Base-by-base conservation (phyloP, 2,329 filamentous ascomycete species). In the Talaromyces sp. region DNA sequence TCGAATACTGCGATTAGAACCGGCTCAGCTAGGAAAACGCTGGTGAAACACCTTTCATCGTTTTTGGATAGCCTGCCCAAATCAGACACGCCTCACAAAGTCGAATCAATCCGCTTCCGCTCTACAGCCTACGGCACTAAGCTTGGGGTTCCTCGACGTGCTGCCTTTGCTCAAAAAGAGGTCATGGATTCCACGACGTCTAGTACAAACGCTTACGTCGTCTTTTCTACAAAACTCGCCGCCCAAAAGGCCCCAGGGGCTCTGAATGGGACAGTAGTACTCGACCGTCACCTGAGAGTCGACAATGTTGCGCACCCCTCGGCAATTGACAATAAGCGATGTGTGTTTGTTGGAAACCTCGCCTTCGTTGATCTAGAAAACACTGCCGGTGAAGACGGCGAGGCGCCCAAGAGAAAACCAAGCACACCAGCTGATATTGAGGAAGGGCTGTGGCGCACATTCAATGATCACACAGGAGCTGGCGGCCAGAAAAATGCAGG, bases 361-460 rank as follows among this genome's bases (percentile, higher is more conserved):
- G 92, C 92, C 56, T 99, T 99, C 70, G 91, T 99, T 16, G 94
- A 97, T 70, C 92, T 97, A 67, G 93, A 97, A 78, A 90, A 85
- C 44, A 82, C 89, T 57, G 85, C 82, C 52, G 78, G 78, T 18
- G 79, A 85, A 56, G 83, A 87, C 36, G 86, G 87, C 47, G 88
- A 85, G 57, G 83, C 88, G 52, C n/a, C 54, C 9, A 54, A 36
- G n/a, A 64, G 61, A 47, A 87, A 86, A 62, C 89, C 81, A 68
- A 72, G 83, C 67, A 91, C 89, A 71, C 90, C 92, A 1, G 87
- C 90, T 42, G 94, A 98, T 75, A 82, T 96, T 10, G 94, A 98
- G 75, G 95, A 99, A 79, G 95, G 95, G 5, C 83, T 78, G 18
- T 78, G 76, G 76, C 74, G 76, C 9, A 73, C 69, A 12, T 78